These are phyloP conservation scores for Fragilariopsis cylindrus DNA, from an alignment of 108 stramenopile species.

Conservation along the genomic window DNA sequence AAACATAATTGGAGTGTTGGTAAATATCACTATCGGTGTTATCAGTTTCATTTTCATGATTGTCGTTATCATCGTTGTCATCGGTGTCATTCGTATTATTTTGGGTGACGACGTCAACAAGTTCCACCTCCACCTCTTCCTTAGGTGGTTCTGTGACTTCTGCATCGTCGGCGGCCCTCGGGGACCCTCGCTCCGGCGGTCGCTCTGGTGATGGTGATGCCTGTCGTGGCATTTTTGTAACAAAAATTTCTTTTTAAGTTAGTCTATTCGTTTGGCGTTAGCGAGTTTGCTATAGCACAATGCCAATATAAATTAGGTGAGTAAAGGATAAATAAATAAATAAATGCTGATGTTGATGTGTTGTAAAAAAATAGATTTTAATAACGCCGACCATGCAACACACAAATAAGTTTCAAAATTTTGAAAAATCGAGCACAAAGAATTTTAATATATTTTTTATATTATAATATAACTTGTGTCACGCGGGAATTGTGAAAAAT, in stretches of 20 bases:
- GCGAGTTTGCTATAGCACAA: not conserved
- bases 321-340: too few relatives aligned
- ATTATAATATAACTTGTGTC: too few relatives aligned
- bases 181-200: not conserved
- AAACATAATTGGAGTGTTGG: slow-evolving; percentile 54
- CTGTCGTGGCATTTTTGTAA: slow-evolving; percentile 12
- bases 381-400: too few relatives aligned
- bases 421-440: too few relatives aligned
- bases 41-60: not conserved
- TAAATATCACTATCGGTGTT: slow-evolving; percentile 3
- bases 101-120: not conserved
- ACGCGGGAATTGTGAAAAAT: too few relatives aligned
- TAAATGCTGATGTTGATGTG: too few relatives aligned
- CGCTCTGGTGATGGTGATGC: slow-evolving; percentile 20
- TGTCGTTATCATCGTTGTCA: slow-evolving; percentile 1
- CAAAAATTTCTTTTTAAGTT: not conserved
- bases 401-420: too few relatives aligned
- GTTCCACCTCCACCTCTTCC: not conserved
- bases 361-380: too few relatives aligned
- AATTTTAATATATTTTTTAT: too few relatives aligned
- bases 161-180: too few relatives aligned
- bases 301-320: too few relatives aligned
- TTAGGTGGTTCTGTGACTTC: not conserved
- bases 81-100: not conserved
- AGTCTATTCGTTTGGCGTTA: not conserved